Percentiles rank a stretch among this genome's conserved stretches.
Conservation (phyloP, 768 basidiomycete genomes). For the Gloeophyllum trabeum region DNA sequence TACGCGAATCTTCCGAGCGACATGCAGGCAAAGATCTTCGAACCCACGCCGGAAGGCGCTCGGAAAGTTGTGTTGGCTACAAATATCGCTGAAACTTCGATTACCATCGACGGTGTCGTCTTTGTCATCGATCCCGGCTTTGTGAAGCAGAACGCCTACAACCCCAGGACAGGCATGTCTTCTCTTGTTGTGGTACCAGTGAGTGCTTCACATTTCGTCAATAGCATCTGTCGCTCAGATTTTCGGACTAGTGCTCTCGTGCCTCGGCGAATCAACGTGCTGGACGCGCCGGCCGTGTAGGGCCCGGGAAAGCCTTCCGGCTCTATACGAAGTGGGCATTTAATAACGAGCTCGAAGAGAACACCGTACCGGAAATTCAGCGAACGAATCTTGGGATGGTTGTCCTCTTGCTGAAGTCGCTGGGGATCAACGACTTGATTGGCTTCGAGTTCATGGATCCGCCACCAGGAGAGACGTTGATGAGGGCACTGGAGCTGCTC, state of each 20-base stretch:
- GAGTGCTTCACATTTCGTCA: conserved; percentile 22
- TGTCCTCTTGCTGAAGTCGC: conserved; percentile 86
- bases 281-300: conserved; percentile 94
- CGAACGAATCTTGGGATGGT: conserved; percentile 97
- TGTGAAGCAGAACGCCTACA: conserved; percentile 98
- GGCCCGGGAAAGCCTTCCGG: conserved; percentile 97
- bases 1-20: conserved; percentile 99
- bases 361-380: conserved; percentile 97
- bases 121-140: conserved; percentile 99
- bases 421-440: conserved; percentile 97
- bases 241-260: conserved; percentile 64
- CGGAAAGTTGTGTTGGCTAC: conserved; percentile 97
- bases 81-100: conserved; percentile 99
- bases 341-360: conserved; percentile 89
- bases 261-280: conserved; percentile 97
- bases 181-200: conserved; percentile 93
- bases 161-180: conserved; percentile 97
- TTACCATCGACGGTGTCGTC: conserved; percentile 98
- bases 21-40: conserved; percentile 99
- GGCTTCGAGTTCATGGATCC: conserved; percentile 99
- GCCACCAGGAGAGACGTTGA: conserved; percentile 94
- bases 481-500: conserved; percentile 85
- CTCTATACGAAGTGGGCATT: conserved; percentile 99
- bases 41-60: conserved; percentile 93
- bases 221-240: not conserved